These are phyloP conservation scores for Trametes punicea DNA, from an alignment of 768 basidiomycete species.

Conservation along the genomic window DNA sequence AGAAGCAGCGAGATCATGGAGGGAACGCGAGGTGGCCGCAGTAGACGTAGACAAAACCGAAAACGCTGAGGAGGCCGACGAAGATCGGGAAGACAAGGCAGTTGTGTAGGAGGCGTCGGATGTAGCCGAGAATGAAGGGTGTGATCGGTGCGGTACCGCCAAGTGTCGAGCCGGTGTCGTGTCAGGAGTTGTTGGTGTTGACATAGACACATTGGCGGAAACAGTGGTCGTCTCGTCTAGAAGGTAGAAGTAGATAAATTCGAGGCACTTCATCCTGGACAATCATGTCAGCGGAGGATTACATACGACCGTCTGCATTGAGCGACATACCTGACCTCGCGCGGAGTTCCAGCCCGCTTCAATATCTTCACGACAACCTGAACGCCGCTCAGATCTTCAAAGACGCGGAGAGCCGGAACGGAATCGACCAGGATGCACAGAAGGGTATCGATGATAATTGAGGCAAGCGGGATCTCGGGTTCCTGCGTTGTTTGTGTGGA, in stretches of 20 bases:
- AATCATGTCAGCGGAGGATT: not conserved
- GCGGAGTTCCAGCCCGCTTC: constrained; percentile 81
- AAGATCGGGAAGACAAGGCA: constrained; percentile 10
- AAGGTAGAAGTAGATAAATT: constrained; percentile 93
- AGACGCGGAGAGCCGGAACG: constrained; percentile 64
- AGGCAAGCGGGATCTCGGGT: constrained; percentile 51
- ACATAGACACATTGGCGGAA: constrained; percentile 15
- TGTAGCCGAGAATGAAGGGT: constrained; percentile 1
- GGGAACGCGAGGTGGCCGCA: constrained; percentile 15
- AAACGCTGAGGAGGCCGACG: constrained; percentile 18
- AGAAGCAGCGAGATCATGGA: constrained; percentile 22
- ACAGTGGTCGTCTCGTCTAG: constrained; percentile 65
- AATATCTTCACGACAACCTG: constrained; percentile 84
- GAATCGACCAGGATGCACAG: constrained; percentile 90
- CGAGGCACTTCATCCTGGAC: constrained; percentile 89
- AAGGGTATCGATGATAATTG: constrained; percentile 76
- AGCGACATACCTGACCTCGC: constrained; percentile 72
- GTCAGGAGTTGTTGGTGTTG: constrained; percentile 19
- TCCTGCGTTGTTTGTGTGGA: not conserved
- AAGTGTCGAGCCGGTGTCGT: constrained; percentile 26
- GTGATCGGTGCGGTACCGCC: constrained; percentile 28
- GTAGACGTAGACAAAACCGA: constrained; percentile 20
- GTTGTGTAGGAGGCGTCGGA: constrained; percentile 9
- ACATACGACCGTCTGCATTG: not conserved
- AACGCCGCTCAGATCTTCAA: constrained; percentile 75